Evolutionary conservation across 1,284 basidiomycete species (phyloP), one percentile per base, ranked within the genome.

Genomic region (Schizophyllum commune): DNA sequence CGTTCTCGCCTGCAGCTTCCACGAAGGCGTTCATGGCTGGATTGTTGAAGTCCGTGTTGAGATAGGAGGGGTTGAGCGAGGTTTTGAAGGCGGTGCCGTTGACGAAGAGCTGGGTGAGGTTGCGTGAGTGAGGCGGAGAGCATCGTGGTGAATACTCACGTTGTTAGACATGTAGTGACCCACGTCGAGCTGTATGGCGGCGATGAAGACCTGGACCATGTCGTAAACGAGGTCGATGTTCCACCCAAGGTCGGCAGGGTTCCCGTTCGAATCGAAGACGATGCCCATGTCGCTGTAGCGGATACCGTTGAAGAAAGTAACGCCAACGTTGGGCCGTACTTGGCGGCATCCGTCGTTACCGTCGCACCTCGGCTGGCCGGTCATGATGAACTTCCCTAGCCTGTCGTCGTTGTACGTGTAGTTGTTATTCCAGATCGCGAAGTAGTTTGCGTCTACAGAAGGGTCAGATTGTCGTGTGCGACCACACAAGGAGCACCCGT

Each of bases 241-340:
- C 53, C 32, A 32, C 9, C 5, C 54, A 53, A 57, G 20, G 22
- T 52, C 58, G 58, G 27, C 39, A 56, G 60, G n/a, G 53, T 52
- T 57, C 54, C 57, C 22, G 56, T 52, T 21, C 55, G 27, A n/a
- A 55, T 57, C 27, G 27, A 57, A 57, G 19, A 57, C 27, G 32
- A 57, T 57, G 56, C 27, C 32, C 56, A 32, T 57, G 27, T 57
- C 56, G 27, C 56, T 57, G 32, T 21, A 21, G 5, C 27, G 5
- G 17, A 57, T 57, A n/a, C 56, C 56, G 56, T 57, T 57, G 56
- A 57, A 57, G 56, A 57, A 57, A 5, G n/a, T 27, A 8, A 57
- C 56, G 21, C 56, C 56, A 32, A 57, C 32, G n/a, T 57, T 21
- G 27, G 56, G 56, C 5, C 56, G 56, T 8, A 57, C 56, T 32